A percentile compares a stretch with the other conserved stretches of the same genome.
These are phyloP conservation scores for Lactifluus echinatus DNA, from an alignment of 768 basidiomycete species.

Conservation along the genomic window DNA sequence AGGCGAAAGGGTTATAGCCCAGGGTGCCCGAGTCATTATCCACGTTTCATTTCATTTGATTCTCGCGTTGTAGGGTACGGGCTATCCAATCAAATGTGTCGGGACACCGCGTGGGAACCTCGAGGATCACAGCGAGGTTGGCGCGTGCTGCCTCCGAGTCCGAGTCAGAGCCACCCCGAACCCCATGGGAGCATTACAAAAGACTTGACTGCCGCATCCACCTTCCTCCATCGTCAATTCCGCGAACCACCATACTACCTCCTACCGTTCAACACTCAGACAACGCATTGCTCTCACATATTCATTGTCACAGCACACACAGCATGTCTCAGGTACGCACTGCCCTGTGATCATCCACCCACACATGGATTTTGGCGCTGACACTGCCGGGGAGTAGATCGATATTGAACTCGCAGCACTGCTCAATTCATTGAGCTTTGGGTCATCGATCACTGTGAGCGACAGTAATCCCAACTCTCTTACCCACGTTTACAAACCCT, in stretches of 20 bases:
- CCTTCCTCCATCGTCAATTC: background rate
- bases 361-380: background rate
- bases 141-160: slow-evolving; percentile 2
- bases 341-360: background rate
- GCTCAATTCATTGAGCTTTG: slow-evolving; percentile 12
- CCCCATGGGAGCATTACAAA: slow-evolving; percentile 5
- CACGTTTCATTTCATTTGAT: background rate
- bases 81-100: background rate
- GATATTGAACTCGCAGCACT: slow-evolving; percentile 17
- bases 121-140: slow-evolving; percentile 2
- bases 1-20: background rate
- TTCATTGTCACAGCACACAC: background rate
- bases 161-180: background rate
- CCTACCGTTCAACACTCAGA: background rate
- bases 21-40: background rate
- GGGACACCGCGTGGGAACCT: background rate
- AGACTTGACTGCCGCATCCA: background rate
- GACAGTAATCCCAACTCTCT: background rate
- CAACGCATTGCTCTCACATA: background rate
- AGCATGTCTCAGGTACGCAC: slow-evolving; percentile 11
- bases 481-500: background rate
- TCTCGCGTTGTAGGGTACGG: background rate
- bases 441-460: background rate
- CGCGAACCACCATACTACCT: background rate
- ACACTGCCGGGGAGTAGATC: background rate